Conservation (phyloP, 495 filamentous ascomycete genomes). For the Parmelia sp. region DNA sequence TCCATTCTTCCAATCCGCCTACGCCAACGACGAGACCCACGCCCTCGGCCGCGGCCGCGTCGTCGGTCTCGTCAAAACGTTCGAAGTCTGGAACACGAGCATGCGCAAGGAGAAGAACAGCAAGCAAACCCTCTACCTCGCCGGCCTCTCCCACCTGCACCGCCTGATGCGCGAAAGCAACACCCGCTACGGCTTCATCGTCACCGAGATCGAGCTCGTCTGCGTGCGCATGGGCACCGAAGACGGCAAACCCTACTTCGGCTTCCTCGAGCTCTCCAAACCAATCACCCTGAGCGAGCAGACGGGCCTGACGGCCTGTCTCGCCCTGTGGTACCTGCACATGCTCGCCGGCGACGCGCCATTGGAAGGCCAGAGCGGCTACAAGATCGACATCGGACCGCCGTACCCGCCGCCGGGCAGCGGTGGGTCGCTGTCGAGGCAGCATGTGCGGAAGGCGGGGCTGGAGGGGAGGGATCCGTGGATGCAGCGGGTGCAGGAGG, state of each 20-base stretch:
- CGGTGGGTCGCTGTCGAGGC: not conserved
- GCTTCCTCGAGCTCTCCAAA: slow-evolving; percentile 69
- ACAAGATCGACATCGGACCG: slow-evolving; percentile 72
- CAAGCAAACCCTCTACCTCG: slow-evolving; percentile 77
- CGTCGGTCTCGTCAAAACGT: slow-evolving; percentile 81
- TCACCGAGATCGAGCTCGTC: slow-evolving; percentile 90
- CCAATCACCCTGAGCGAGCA: slow-evolving; percentile 49
- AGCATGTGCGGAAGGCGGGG: slow-evolving; percentile 59
- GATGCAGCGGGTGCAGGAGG: slow-evolving; percentile 78
- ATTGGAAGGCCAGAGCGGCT: slow-evolving; percentile 57
- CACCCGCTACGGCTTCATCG: slow-evolving; percentile 88
- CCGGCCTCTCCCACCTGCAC: slow-evolving; percentile 76
- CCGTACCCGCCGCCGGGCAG: slow-evolving; percentile 49
- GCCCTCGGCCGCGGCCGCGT: slow-evolving; percentile 73
- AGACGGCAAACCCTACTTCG: slow-evolving; percentile 69
- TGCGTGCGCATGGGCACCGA: slow-evolving; percentile 76
- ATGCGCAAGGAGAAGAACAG: slow-evolving; percentile 79
- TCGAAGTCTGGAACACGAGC: slow-evolving; percentile 87
- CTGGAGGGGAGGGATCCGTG: slow-evolving; percentile 63
- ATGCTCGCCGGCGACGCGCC: slow-evolving; percentile 76
- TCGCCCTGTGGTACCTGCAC: slow-evolving; percentile 71
- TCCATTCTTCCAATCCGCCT: slow-evolving; percentile 62
- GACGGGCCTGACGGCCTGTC: slow-evolving; percentile 53
- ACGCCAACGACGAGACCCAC: slow-evolving; percentile 61
- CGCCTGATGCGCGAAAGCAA: slow-evolving; percentile 86